Base-by-base conservation (phyloP, 148 eudicot species). In the Nepenthes gracilis region DNA sequence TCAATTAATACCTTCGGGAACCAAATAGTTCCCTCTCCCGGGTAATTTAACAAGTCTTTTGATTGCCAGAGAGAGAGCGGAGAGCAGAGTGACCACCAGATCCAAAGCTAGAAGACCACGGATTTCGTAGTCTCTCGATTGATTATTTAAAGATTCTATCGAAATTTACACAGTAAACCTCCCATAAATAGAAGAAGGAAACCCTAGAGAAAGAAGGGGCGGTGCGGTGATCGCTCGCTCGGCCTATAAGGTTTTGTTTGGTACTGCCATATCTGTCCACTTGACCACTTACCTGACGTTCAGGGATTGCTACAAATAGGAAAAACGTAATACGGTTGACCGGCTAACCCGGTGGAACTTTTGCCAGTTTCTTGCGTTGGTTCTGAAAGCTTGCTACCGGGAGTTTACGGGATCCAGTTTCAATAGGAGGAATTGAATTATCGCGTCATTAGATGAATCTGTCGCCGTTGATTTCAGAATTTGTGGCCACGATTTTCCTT, bases 201-300 rank as follows among this genome's bases (percentile, higher is more conserved):
- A 52, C 77, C 77, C 69, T 71, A 38, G 58, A 60, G 65, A 63
- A 57, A 65, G 73, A 68, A 48, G 64, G 36, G 10, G 11, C 15
- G 43, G 45, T 15, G 35, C 47, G 55, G 55, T 40, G 45, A 40
- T 40, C 45, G 8, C 45, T 3, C 45, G 45, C 45, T 8, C 4
- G 4, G 45, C 45, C 8, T 8, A 40, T 40, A 4, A 3, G 45
- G 0, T 23, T 40, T 40, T 40, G 45, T 40, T 40, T 40, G 45
- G 8, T 40, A 3, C 4, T 40, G 45, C 8, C 45, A 40, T 40
- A 4, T 40, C 45, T 40, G 45, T 40, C 4, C 8, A 40, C 23
- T 23, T 23, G 23, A 23, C 23, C 8, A 40, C 45, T 40, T 40
- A 4, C 45, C 4, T 4, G 6, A 40, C 4, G 4, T 40, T 40